These are phyloP conservation scores for Caloboletus firmus DNA, from an alignment of 1,284 basidiomycete genomes.

Conservation along the genomic window DNA sequence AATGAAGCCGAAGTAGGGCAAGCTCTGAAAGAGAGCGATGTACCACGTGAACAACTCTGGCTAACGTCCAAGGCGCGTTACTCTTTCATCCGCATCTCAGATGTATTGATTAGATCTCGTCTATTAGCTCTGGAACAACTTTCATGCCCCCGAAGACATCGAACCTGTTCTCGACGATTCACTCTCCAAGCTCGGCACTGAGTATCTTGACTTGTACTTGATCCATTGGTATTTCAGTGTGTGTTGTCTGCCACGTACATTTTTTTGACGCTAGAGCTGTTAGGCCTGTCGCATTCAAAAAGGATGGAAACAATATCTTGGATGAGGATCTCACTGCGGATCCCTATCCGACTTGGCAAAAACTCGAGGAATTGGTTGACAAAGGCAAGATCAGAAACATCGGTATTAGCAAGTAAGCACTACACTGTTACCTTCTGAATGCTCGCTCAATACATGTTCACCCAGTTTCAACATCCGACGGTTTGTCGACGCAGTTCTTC, in stretches of 20 bases:
- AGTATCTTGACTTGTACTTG: slow-evolving; percentile 79
- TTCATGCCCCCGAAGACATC: slow-evolving; percentile 65
- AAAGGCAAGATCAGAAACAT: slow-evolving; percentile 83
- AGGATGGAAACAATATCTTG: slow-evolving; percentile 48
- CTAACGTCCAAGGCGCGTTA: slow-evolving; percentile 52
- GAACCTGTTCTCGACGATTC: slow-evolving; percentile 70
- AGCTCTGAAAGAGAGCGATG: slow-evolving; percentile 57
- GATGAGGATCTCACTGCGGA: slow-evolving; percentile 69
- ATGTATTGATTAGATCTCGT: slow-evolving; percentile 1
- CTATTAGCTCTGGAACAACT: slow-evolving; percentile 63
- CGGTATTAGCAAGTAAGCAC: slow-evolving; percentile 71
- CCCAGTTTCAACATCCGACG: slow-evolving; percentile 31
- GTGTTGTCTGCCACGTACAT: not conserved
- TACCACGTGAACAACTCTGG: slow-evolving; percentile 68
- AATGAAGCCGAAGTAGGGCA: slow-evolving; percentile 79
- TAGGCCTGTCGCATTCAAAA: slow-evolving; percentile 72
- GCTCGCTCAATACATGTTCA: not conserved
- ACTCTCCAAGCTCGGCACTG: slow-evolving; percentile 62
- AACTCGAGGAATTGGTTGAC: slow-evolving; percentile 76
- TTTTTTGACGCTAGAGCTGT: not conserved
- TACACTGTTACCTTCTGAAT: not conserved
- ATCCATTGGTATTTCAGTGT: slow-evolving; percentile 71
- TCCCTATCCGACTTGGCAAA: slow-evolving; percentile 81
- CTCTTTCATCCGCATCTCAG: not conserved
- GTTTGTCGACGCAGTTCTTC: slow-evolving; percentile 5